These are phyloP conservation scores for Amphirosellinia nigrospora DNA, from an alignment of 495 filamentous ascomycete genomes.

Conservation along the genomic window DNA sequence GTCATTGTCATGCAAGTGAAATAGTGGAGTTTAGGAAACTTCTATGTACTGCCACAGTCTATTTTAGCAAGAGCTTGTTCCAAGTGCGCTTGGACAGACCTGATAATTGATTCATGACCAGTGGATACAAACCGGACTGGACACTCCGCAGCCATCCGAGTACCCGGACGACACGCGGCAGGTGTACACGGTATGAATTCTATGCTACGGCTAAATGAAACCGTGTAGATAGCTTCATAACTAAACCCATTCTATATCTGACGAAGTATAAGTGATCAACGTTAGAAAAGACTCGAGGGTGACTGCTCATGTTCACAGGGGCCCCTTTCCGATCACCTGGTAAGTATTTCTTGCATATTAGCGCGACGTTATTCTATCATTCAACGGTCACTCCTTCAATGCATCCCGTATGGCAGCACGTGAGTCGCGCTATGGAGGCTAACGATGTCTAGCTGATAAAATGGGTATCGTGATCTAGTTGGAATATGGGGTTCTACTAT, in stretches of 20 bases:
- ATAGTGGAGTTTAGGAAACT: too few relatives aligned
- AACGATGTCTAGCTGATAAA: background rate
- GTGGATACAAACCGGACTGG: background rate
- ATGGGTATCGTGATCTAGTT: constrained; percentile 22
- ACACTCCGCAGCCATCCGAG: background rate
- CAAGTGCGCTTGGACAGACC: background rate
- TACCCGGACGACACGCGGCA: background rate
- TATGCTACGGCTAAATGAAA: background rate
- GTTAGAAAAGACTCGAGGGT: background rate
- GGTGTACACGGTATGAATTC: background rate
- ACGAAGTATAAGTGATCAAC: background rate
- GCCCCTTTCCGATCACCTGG: background rate
- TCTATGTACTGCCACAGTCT: background rate
- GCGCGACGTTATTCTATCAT: background rate
- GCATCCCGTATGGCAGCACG: background rate
- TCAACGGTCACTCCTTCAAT: constrained; percentile 1
- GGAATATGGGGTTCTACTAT: background rate
- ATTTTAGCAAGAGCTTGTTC: constrained; percentile 7
- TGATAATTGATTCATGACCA: background rate
- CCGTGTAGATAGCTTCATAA: background rate
- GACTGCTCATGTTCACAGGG: background rate
- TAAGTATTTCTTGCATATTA: background rate
- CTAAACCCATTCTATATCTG: background rate
- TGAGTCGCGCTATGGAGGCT: background rate
- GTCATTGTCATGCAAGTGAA: too few relatives aligned